Base-by-base conservation (phyloP, 257 asterid species). In the Solanum chmielewskii region DNA sequence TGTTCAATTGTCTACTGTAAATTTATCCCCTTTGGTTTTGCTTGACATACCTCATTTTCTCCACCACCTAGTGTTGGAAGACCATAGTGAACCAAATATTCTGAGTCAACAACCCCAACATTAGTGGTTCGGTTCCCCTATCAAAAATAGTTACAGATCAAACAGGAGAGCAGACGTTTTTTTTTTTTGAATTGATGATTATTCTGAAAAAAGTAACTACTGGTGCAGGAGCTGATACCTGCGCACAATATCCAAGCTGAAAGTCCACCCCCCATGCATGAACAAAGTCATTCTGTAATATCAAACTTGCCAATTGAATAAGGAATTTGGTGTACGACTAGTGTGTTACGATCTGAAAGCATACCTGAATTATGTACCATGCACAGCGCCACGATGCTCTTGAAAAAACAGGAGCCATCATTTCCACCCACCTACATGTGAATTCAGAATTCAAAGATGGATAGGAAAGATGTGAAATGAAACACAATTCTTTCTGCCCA, bases 381-480 rank as follows among this genome's bases (percentile, higher is more conserved):
- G 91, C 89, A 66, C 98, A 95, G 59, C 93, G 97, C 98, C 97
- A 95, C 2, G 95, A 93, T 88, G 90, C 92, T 68, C 88, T 89
- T 5, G 98, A 94, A 89, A 95, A 95, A 86, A 93, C 96, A 7
- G 97, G 97, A 90, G 97, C 97, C 98, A 94, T 94, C 98, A 93
- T 92, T 92, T 95, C 98, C 88, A 93, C 96, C 89, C 92, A 94
- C 90, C 98, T 94, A 91, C 73, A 81, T 18, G 7, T 18, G 4
- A 81, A 81, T 31, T 20, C 21, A 11, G 45, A 20, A 81, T 29
- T 29, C 20, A 18, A 60, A 29, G 69, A 81, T 81, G 85, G 42
- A 80, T 49, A 5, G 69, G 39, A 11, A 29, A 81, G 27, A 49
- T 81, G 39, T 49, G 25, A 29, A 29, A 2, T 49, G 85, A 29